Evolutionary conservation across 148 eudicot species (phyloP).

Genomic region (Diospyros lotus): DNA sequence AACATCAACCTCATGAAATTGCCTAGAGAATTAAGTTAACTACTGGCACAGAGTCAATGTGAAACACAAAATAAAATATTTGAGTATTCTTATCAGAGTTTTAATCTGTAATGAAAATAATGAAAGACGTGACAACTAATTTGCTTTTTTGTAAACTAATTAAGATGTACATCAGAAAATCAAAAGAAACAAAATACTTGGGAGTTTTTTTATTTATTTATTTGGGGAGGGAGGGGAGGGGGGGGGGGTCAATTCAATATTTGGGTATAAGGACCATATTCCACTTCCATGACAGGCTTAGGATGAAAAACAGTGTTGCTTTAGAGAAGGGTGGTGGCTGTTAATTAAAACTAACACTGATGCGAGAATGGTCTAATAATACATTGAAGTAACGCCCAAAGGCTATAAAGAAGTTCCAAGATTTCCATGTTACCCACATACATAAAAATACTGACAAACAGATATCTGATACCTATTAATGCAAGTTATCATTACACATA

Average conservation of each 20-base stretch:
- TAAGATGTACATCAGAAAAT: neutral
- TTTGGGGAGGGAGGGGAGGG: neutral
- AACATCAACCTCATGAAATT: neutral
- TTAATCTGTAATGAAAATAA: neutral
- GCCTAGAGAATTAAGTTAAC: neutral
- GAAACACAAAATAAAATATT: neutral
- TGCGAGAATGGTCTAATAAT: constrained; percentile 3
- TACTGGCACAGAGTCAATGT: neutral
- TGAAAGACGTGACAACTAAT: neutral
- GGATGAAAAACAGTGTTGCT: neutral
- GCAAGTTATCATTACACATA: neutral
- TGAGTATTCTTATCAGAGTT: neutral
- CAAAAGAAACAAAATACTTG: too few species aligned
- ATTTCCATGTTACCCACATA: neutral
- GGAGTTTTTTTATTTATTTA: neutral
- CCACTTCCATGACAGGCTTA: neutral
- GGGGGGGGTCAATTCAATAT: neutral
- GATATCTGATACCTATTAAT: neutral
- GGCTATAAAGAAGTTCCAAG: neutral
- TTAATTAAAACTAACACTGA: neutral
- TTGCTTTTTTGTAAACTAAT: neutral
- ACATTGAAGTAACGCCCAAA: neutral
- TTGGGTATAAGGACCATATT: neutral
- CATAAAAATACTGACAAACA: neutral
- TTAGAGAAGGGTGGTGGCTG: neutral